Conservation (phyloP, 208 protist species). For the Acanthamoeba culbertsoni region DNA sequence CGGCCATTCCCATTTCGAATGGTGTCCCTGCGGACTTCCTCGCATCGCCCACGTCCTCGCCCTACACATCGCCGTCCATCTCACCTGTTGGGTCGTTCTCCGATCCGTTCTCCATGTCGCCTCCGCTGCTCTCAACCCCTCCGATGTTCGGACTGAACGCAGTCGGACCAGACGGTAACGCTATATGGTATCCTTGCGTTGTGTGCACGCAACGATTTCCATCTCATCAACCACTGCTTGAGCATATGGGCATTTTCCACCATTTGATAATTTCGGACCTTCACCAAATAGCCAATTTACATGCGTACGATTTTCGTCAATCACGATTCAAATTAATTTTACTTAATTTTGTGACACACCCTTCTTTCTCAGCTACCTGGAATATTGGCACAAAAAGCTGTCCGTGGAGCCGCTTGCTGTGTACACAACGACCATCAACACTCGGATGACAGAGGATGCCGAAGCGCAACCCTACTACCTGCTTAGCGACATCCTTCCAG, state of each 20-base stretch:
- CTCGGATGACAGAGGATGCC: neutral
- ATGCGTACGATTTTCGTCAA: neutral
- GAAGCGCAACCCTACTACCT: slow-evolving; percentile 57
- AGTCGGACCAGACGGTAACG: neutral
- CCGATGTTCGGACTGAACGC: neutral
- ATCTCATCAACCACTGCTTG: neutral
- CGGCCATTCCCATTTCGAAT: neutral
- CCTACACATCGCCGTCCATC: slow-evolving; percentile 10
- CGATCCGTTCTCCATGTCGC: neutral
- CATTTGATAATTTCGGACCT: slow-evolving; percentile 23
- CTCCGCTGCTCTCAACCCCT: neutral
- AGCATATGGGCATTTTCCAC: slow-evolving; percentile 33
- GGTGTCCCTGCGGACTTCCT: neutral
- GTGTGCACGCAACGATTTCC: neutral
- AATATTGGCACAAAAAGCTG: slow-evolving; percentile 49
- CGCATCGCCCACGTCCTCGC: slow-evolving; percentile 15
- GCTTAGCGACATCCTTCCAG: slow-evolving; percentile 58
- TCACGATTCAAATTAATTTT: neutral
- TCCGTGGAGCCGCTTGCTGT: neutral
- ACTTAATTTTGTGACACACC: neutral
- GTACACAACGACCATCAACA: slow-evolving; percentile 37
- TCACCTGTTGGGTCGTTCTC: neutral
- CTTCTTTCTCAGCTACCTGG: neutral
- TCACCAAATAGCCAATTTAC: slow-evolving; percentile 19
- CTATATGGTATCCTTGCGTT: neutral